Conservation (phyloP, 768 basidiomycete species). For the Leccinum aurantiacum region DNA sequence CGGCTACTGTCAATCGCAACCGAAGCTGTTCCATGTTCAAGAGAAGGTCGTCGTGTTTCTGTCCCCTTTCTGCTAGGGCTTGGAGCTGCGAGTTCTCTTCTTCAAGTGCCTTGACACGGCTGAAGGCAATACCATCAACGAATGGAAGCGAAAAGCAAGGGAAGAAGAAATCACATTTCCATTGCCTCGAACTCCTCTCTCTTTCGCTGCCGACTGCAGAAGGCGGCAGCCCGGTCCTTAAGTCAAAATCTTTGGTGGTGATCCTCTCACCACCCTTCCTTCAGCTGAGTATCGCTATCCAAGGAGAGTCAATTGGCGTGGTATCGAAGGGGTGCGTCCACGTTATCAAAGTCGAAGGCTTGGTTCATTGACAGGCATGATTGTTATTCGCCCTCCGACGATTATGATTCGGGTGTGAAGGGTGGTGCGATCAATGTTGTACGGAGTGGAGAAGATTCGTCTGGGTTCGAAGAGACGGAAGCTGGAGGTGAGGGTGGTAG, state of each 20-base stretch:
- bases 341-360: slow-evolving; percentile 56
- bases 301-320: slow-evolving; percentile 37
- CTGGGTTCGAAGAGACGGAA: slow-evolving; percentile 44
- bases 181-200: slow-evolving; percentile 90
- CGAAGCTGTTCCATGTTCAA: slow-evolving; percentile 68
- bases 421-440: slow-evolving; percentile 53
- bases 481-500: slow-evolving; percentile 49
- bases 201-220: slow-evolving; percentile 87
- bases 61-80: slow-evolving; percentile 51
- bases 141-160: slow-evolving; percentile 8
- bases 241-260: slow-evolving; percentile 78
- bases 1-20: slow-evolving; percentile 59
- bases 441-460: slow-evolving; percentile 47
- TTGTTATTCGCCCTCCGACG: slow-evolving; percentile 45
- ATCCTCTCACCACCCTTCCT: slow-evolving; percentile 44
- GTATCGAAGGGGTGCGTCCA: slow-evolving; percentile 30
- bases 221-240: slow-evolving; percentile 90
- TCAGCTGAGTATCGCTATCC: slow-evolving; percentile 28
- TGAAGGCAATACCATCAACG: slow-evolving; percentile 35
- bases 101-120: slow-evolving; percentile 81
- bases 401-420: slow-evolving; percentile 42
- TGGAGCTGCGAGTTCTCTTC: slow-evolving; percentile 78
- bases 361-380: slow-evolving; percentile 70
- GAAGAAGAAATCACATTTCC: slow-evolving; percentile 69
- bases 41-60: slow-evolving; percentile 41